Conservation (phyloP, 2,329 filamentous ascomycete genomes). For the Pestalotiopsis sp. region DNA sequence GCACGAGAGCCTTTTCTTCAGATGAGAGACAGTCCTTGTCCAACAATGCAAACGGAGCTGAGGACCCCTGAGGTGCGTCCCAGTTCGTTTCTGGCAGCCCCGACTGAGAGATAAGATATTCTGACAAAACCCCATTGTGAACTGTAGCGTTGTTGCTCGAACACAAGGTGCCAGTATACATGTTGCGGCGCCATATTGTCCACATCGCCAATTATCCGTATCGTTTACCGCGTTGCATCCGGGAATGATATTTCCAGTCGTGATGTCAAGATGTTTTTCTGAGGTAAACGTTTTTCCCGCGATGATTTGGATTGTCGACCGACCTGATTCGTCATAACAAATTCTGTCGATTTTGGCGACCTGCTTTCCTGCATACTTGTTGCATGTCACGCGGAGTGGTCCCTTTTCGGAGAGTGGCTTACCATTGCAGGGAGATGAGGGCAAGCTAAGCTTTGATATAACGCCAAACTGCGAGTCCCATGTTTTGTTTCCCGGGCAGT, state of each 20-base stretch:
- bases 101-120: background rate
- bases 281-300: background rate
- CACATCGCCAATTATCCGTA: slow-evolving; percentile 2
- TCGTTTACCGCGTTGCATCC: background rate
- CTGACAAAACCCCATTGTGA: background rate
- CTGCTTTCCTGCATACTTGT: background rate
- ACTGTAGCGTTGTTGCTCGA: slow-evolving; percentile 6
- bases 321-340: background rate
- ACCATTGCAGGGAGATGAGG: too few species aligned
- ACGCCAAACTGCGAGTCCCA: too few species aligned
- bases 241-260: background rate
- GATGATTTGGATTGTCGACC: background rate
- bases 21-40: slow-evolving; percentile 1
- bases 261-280: background rate
- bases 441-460: too few species aligned
- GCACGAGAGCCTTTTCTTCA: background rate
- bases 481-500: too few species aligned
- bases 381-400: too few species aligned
- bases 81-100: background rate
- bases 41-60: background rate
- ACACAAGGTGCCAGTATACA: slow-evolving; percentile 1
- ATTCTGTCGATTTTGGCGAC: background rate
- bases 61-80: background rate
- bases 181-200: slow-evolving; percentile 4
- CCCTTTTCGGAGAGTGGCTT: too few species aligned